Base-by-base conservation (phyloP, 2,329 filamentous ascomycete species). In the Xylariales sp. region DNA sequence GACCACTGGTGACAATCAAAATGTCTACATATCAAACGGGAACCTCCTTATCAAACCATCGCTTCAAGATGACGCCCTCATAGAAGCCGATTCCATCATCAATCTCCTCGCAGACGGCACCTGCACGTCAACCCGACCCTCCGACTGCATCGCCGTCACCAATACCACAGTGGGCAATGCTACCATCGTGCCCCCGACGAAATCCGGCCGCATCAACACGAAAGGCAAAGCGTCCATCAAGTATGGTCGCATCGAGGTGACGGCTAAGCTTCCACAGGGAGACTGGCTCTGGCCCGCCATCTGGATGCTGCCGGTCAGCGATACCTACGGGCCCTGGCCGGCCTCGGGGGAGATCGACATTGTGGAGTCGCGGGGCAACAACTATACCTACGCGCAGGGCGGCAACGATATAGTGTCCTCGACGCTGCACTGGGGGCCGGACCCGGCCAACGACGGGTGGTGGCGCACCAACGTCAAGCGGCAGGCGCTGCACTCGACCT, bases 231-330 rank as follows among this genome's bases (percentile, higher is more conserved):
- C 79, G 6, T 73, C 65, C 13, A 86, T 94, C 67, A 87, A 81
- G 61, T 94, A 86, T 56, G 88, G 88, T 33, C 83, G 85, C 29
- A 74, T 94, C 37, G 85, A 94, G 57, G 86, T 94, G 5, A 80
- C 74, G 2, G 88, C 88, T 18, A 83, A 83, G 61, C 65, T 93
- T 19, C 86, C 88, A 5, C 61, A 69, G 33, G 88, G 88, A 38
- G 87, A 93, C 64, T 93, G 88, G 88, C 72, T 94, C 10, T 93
- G 88, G 88, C 88, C 88, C 3, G 86, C 86, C n/a, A 91, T 94
- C 53, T 90, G 85, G 85, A 86, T 94, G 84, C 70, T 93, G 68
- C 88, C 88, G 2, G 78, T 78, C 32, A 69, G 82, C 29, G 71
- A 80, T 38, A 80, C 68, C 1, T 94, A 93, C 56, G 88, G 88